Evolutionary conservation across 176 grass and related monocot species (phyloP), one percentile per base, ranked within the genome.

Genomic region (Hyparrhenia diplandra): DNA sequence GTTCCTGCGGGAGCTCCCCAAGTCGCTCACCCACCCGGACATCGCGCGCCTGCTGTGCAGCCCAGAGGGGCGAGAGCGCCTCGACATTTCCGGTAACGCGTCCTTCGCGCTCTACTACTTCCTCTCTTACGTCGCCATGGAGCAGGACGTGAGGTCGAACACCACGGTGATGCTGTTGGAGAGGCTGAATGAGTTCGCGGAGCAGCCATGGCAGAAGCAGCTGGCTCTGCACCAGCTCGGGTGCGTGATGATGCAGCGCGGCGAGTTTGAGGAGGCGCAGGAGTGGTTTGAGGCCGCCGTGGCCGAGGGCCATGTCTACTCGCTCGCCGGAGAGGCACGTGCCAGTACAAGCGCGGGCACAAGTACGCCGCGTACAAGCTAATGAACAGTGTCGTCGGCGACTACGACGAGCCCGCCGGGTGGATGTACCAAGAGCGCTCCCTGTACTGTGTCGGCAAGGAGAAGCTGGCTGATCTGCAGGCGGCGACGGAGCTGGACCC

Each of bases 381-480:
- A 5, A 90, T 88, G 79, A 95, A 89, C 68, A 88, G 75, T 30
- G 74, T 98, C 23, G 62, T 95, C 21, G 51, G 82, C 35, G 90
- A 93, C 23, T 80, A 79, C 31, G 89, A 92, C 32, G 88, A 93
- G 20, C 86, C 88, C 0, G 82, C 79, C 43, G 92, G 96, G 0
- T 98, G 96, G 96, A 98, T 98, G 96, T 93, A 88, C 75, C 96
- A 98, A 31, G 96, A 95, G 58, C 73, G 92, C 13, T 91, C 90
- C 10, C 30, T 98, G 5, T 98, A 95, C 67, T 89, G 96, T 66
- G 70, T 88, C 11, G 92, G 90, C 16, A 95, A 98, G 76, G 96
- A 98, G 72, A 98, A 90, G 82, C 73, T 89, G 84, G 76, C 64
- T 0, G 96, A 98, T 71, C 79, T 98, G 28, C 78, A 14, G n/a